phyloP scores from a whole-genome alignment of 2,329 filamentous ascomycete species.

The Ascochyta koolunga region DNA sequence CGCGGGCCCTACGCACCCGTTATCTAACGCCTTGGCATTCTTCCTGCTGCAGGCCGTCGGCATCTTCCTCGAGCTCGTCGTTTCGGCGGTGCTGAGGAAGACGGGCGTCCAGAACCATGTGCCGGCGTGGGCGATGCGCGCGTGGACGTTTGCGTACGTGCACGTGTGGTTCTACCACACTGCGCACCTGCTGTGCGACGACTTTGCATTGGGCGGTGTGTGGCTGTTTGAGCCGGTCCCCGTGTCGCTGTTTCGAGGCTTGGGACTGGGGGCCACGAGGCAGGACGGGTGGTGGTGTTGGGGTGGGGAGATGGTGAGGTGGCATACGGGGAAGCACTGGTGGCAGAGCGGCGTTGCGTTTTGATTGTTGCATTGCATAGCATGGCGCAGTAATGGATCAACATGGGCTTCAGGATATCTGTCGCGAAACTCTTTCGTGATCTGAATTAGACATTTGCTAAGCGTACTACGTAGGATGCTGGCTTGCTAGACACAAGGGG shows the following conservation, averaged over 20 bases:
- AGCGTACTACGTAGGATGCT: slow-evolving; percentile 6
- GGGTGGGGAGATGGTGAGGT: slow-evolving; percentile 61
- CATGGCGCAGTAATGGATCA: not conserved
- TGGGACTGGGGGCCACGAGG: slow-evolving; percentile 65
- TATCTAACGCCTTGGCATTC: slow-evolving; percentile 65
- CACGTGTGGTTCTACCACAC: slow-evolving; percentile 72
- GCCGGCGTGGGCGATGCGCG: slow-evolving; percentile 56
- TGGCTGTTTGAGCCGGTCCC: slow-evolving; percentile 87
- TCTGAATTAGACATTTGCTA: slow-evolving; percentile 8
- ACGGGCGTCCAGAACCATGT: slow-evolving; percentile 43
- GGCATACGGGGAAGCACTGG: slow-evolving; percentile 68
- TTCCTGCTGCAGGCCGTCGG: slow-evolving; percentile 75
- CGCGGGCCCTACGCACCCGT: slow-evolving; percentile 58
- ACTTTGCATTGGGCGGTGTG: slow-evolving; percentile 74
- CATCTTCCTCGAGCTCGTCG: slow-evolving; percentile 61
- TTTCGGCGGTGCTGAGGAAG: slow-evolving; percentile 34
- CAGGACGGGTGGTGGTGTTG: slow-evolving; percentile 73
- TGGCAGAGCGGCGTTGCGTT: slow-evolving; percentile 62
- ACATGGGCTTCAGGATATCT: too few species aligned
- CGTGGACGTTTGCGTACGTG: slow-evolving; percentile 67
- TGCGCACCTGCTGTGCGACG: slow-evolving; percentile 70
- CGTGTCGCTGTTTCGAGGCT: slow-evolving; percentile 68
- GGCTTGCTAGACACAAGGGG: slow-evolving; percentile 3
- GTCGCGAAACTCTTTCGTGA: not conserved
- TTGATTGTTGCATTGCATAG: slow-evolving; percentile 22